Evolutionary conservation across 192 early-diverging fungal genomes (phyloP).

Genomic region (Entomortierella parvispora): DNA sequence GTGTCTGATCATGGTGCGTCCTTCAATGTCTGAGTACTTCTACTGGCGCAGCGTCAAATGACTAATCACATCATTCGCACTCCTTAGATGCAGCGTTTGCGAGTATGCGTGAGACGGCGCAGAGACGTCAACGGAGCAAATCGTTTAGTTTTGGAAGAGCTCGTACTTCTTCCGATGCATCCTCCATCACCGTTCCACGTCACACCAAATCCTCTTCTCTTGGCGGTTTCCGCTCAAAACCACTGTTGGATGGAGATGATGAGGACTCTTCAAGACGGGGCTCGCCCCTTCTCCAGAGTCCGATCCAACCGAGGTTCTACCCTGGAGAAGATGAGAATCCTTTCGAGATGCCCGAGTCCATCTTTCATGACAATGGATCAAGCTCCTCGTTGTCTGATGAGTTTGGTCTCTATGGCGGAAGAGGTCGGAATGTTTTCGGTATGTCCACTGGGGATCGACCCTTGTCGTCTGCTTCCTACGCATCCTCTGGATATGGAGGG

Average conservation of each 20-base stretch:
- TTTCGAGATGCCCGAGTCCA: slow-evolving; percentile 51
- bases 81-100: neutral
- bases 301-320: slow-evolving; percentile 26
- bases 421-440: slow-evolving; percentile 4
- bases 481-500: slow-evolving; percentile 17
- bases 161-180: too few species aligned
- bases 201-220: too few species aligned
- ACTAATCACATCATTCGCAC: too few species aligned
- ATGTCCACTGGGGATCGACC: slow-evolving; percentile 13
- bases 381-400: slow-evolving; percentile 14
- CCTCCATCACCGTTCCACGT: too few species aligned
- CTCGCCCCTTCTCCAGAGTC: slow-evolving; percentile 7
- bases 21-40: neutral
- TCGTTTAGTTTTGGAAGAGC: too few species aligned
- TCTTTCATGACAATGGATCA: slow-evolving; percentile 39
- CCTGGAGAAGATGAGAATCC: slow-evolving; percentile 51
- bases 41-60: too few species aligned
- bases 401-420: neutral
- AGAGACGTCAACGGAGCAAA: too few species aligned
- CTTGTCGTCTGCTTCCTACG: slow-evolving; percentile 1
- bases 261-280: neutral
- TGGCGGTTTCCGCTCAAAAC: too few species aligned
- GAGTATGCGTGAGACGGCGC: too few species aligned
- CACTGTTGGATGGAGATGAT: too few species aligned
- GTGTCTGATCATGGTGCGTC: slow-evolving; percentile 21